Conservation (phyloP, 1,284 basidiomycete species). For the Leccinum ponderosum region DNA sequence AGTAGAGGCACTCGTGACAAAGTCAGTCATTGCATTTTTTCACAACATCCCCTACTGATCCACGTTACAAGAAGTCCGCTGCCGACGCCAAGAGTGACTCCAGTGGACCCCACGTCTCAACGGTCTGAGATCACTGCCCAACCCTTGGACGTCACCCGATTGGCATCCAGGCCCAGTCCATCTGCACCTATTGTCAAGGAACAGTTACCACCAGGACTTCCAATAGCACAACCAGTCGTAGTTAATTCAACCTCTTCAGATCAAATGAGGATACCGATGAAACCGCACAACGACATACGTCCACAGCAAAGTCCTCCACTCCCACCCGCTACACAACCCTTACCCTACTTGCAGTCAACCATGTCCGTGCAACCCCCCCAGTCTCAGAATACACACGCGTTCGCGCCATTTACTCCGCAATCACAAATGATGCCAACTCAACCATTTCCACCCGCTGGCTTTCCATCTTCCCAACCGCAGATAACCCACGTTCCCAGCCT, state of each 20-base stretch:
- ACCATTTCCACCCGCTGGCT: constrained; percentile 14
- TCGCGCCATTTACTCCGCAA: constrained; percentile 16
- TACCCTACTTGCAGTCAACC: constrained; percentile 14
- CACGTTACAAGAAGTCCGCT: constrained; percentile 46
- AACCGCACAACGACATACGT: background rate
- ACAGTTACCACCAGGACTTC: constrained; percentile 1
- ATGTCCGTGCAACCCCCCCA: constrained; percentile 17
- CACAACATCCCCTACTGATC: constrained; percentile 20
- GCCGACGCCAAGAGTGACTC: constrained; percentile 62
- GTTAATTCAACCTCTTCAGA: background rate
- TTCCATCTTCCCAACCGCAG: constrained; percentile 23
- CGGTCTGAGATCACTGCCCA: constrained; percentile 3
- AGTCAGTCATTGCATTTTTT: constrained; percentile 29
- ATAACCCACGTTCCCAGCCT: constrained; percentile 6
- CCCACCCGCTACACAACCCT: constrained; percentile 8
- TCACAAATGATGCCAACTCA: constrained; percentile 19
- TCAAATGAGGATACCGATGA: background rate
- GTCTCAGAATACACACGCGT: constrained; percentile 21
- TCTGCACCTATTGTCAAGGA: background rate
- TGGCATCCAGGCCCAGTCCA: constrained; percentile 1
- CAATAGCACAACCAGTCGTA: constrained; percentile 2
- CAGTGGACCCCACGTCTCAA: constrained; percentile 36
- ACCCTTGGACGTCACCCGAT: background rate
- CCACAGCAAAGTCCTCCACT: constrained; percentile 5
- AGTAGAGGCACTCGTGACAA: constrained; percentile 38